Percentiles rank a stretch among this genome's conserved stretches.
These are phyloP conservation scores for Chrysoporthe puriensis DNA, from an alignment of 2,329 filamentous ascomycete genomes.

Conservation along the genomic window DNA sequence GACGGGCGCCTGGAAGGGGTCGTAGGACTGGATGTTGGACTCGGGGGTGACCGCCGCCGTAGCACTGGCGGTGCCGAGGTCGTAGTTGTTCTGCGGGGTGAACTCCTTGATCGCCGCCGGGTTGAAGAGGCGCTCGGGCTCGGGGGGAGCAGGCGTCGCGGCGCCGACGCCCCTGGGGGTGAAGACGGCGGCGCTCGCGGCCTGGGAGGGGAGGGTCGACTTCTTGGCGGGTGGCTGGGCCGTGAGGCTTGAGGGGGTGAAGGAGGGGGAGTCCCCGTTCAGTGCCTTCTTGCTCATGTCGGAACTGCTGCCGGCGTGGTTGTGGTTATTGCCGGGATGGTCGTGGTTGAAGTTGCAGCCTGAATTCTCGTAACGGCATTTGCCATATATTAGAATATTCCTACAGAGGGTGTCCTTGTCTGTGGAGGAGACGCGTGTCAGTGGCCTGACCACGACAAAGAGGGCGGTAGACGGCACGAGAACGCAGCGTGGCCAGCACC, in stretches of 20 bases:
- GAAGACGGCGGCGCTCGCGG: slow-evolving; percentile 85
- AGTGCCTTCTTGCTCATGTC: slow-evolving; percentile 67
- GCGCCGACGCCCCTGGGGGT: slow-evolving; percentile 67
- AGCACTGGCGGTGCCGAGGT: slow-evolving; percentile 55
- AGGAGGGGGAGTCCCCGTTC: slow-evolving; percentile 95
- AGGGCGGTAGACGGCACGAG: too few species aligned
- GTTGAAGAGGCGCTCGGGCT: slow-evolving; percentile 54
- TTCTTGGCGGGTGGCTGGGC: slow-evolving; percentile 59
- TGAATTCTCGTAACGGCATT: slow-evolving; percentile 89
- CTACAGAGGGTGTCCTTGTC: slow-evolving; percentile 90
- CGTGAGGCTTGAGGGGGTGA: slow-evolving; percentile 68
- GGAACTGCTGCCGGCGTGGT: slow-evolving; percentile 19
- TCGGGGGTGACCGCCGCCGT: slow-evolving; percentile 43
- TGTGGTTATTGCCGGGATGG: slow-evolving; percentile 39
- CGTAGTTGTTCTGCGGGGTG: slow-evolving; percentile 57
- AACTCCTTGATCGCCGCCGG: slow-evolving; percentile 63
- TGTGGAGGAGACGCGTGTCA: slow-evolving; percentile 20
- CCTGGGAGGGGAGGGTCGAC: slow-evolving; percentile 82
- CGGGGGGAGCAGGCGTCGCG: slow-evolving; percentile 46
- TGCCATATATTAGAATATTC: slow-evolving; percentile 91
- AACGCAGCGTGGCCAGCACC: too few species aligned
- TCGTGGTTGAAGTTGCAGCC: slow-evolving; percentile 93
- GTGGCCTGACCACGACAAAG: slow-evolving; percentile 5
- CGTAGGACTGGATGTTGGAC: slow-evolving; percentile 51
- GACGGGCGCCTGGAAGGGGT: slow-evolving; percentile 66